A percentile compares a stretch with the other conserved stretches of the same genome.
These are phyloP conservation scores for Citrus australasica DNA, from an alignment of 345 rosid genomes.

Conservation along the genomic window DNA sequence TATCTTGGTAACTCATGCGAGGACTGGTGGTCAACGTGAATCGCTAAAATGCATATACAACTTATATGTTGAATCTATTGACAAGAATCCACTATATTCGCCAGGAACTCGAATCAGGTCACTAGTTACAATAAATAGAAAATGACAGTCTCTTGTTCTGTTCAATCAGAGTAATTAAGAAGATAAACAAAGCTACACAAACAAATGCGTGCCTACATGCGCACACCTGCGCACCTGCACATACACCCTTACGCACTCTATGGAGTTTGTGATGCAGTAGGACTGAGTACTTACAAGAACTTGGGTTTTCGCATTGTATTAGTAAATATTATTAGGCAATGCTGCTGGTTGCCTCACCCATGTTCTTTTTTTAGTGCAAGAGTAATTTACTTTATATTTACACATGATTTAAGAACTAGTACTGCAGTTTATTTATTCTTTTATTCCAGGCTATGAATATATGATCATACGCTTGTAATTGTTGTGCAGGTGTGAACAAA, in stretches of 20 bases:
- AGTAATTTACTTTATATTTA: background rate
- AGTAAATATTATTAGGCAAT: background rate
- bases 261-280: background rate
- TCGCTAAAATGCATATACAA: constrained; percentile 76
- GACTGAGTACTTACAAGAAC: background rate
- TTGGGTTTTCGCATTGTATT: background rate
- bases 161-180: background rate
- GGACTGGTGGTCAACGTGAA: constrained; percentile 80
- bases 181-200: background rate
- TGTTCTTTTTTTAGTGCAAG: background rate
- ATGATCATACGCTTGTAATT: background rate
- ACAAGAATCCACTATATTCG: constrained; percentile 69
- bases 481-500: constrained; percentile 62
- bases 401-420: background rate
- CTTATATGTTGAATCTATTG: constrained; percentile 81
- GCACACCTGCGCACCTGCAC: background rate
- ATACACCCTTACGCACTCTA: background rate
- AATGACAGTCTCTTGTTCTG: background rate
- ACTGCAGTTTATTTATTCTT: background rate
- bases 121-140: constrained; percentile 8
- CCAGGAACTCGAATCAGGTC: constrained; percentile 85
- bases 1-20: constrained; percentile 80
- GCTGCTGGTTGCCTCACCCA: background rate
- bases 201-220: background rate
- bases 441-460: background rate